phyloP scores from a whole-genome alignment of 441 rosid species.

The Raphanus hybrid region DNA sequence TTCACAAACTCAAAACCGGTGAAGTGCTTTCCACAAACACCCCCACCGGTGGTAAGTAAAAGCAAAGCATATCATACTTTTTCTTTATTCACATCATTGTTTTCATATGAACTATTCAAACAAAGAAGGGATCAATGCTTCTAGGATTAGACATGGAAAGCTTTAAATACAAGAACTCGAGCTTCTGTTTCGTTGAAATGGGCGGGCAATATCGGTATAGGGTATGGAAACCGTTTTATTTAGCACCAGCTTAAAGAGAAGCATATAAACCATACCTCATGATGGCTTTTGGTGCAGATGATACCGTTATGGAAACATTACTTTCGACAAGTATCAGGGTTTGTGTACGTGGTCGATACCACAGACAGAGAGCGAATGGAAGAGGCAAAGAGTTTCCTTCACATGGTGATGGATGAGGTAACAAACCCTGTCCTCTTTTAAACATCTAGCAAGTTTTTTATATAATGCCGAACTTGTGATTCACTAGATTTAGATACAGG shows the following conservation, averaged over 20 bases:
- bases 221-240: constrained; percentile 13
- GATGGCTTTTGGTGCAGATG: constrained; percentile 17
- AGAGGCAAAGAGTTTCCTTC: constrained; percentile 38
- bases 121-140: too few species aligned
- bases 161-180: constrained; percentile 35
- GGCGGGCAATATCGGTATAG: constrained; percentile 30
- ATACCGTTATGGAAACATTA: constrained; percentile 32
- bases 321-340: constrained; percentile 29
- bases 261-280: neutral
- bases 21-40: constrained; percentile 17
- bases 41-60: constrained; percentile 29
- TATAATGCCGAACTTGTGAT: neutral
- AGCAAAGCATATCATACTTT: neutral
- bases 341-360: constrained; percentile 47
- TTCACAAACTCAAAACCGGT: constrained; percentile 41
- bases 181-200: constrained; percentile 20
- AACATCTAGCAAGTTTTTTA: constrained; percentile 5
- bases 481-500: constrained; percentile 23
- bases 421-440: neutral
- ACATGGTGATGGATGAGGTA: constrained; percentile 45
- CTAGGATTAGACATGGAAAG: too few species aligned
- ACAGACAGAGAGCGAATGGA: constrained; percentile 39
- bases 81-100: too few species aligned
- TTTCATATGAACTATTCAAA: too few species aligned
- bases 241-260: neutral